Conservation (phyloP, 1,284 basidiomycete genomes). For the Fistulinella staudtii region DNA sequence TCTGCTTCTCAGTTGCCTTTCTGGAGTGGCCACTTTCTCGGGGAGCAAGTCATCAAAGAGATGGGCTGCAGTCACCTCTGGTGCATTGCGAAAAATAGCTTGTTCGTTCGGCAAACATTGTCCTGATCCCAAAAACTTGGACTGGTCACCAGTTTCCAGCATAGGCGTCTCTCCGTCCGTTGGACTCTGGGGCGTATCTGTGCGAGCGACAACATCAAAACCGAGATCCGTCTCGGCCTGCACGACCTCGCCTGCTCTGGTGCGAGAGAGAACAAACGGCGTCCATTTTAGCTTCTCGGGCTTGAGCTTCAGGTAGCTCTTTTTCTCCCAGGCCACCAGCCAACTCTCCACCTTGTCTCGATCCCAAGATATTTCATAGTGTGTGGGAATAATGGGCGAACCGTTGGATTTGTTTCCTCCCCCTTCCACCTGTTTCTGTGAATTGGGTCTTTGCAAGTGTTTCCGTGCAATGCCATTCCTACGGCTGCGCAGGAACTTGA, state of each 20-base stretch:
- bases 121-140: conserved; percentile 16
- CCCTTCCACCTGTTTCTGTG: conserved; percentile 48
- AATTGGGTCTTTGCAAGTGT: conserved; percentile 56
- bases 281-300: conserved; percentile 93
- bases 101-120: conserved; percentile 15
- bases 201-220: conserved; percentile 18
- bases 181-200: conserved; percentile 20
- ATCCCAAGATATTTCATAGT: conserved; percentile 80
- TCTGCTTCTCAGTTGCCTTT: conserved; percentile 14
- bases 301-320: conserved; percentile 77
- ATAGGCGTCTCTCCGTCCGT: conserved; percentile 26
- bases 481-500: conserved; percentile 67
- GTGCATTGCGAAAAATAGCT: conserved; percentile 3
- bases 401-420: conserved; percentile 38
- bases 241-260: conserved; percentile 40
- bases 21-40: conserved; percentile 16
- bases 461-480: conserved; percentile 61
- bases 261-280: conserved; percentile 78
- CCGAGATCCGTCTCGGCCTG: conserved; percentile 26
- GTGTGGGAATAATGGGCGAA: conserved; percentile 64
- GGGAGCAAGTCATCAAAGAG: conserved; percentile 31
- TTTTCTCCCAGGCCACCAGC: conserved; percentile 69
- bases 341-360: conserved; percentile 64
- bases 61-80: conserved; percentile 27
- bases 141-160: conserved; percentile 16